Evolutionary conservation across 2,329 filamentous ascomycete species (phyloP).

Genomic region (Colletotrichum sp.): DNA sequence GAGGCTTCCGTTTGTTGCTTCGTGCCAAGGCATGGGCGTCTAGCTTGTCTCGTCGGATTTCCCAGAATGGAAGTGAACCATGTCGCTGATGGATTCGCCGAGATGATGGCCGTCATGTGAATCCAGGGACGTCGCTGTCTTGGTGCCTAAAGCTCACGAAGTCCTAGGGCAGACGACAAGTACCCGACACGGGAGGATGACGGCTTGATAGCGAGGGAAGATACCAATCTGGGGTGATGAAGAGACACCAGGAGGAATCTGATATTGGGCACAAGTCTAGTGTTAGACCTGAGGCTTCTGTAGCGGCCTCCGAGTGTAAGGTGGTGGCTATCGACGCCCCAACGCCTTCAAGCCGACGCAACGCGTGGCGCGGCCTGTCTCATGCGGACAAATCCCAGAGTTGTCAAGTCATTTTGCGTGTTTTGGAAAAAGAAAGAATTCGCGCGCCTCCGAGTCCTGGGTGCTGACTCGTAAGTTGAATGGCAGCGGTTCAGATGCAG

Average conservation of each 20-base stretch:
- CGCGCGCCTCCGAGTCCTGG: background rate
- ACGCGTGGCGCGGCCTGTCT: constrained; percentile 5
- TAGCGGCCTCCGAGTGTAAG: background rate
- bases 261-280: background rate
- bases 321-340: background rate
- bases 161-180: background rate
- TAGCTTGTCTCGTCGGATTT: background rate
- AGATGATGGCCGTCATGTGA: background rate
- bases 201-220: background rate
- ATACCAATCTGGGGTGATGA: background rate
- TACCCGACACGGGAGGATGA: background rate
- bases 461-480: constrained; percentile 2
- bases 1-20: background rate
- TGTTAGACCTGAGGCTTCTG: background rate
- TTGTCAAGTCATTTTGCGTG: background rate
- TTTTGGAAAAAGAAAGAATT: background rate
- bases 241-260: background rate
- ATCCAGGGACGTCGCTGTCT: constrained; percentile 2
- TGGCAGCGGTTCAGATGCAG: background rate
- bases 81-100: background rate
- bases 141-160: background rate
- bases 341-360: background rate
- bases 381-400: background rate
- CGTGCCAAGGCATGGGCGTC: background rate
- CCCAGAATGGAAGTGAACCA: constrained; percentile 2